phyloP scores from a whole-genome alignment of 768 basidiomycete genomes.

The Hygrocybe coccinea region DNA sequence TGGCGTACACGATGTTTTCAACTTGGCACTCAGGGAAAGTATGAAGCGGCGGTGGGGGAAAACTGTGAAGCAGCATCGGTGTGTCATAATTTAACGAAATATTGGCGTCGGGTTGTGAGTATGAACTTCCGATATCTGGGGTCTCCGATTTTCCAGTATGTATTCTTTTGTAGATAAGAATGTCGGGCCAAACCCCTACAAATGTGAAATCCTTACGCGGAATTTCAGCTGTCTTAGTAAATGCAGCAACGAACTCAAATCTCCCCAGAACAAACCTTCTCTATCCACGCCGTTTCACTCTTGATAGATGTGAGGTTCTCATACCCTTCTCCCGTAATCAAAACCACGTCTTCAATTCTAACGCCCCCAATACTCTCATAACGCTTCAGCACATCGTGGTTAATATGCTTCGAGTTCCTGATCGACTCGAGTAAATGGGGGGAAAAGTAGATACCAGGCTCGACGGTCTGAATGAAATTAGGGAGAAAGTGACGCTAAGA shows the following conservation, averaged over 20 bases:
- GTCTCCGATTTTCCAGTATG: no score
- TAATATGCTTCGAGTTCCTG: constrained; percentile 59
- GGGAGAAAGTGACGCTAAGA: neutral
- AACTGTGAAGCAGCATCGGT: constrained; percentile 67
- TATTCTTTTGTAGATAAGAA: no score
- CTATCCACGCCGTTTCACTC: constrained; percentile 80
- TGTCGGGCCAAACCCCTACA: no score
- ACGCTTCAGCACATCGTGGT: constrained; percentile 59
- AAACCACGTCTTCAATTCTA: constrained; percentile 87
- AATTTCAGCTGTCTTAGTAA: no score
- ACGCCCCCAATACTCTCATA: constrained; percentile 88
- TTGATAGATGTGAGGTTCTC: constrained; percentile 84
- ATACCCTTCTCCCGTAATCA: constrained; percentile 67
- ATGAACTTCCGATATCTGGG: no score
- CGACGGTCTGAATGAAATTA: constrained; percentile 60
- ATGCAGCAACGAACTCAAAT: no score
- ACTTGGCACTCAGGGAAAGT: constrained; percentile 82
- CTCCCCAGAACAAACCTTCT: constrained; percentile 72
- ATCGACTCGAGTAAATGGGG: constrained; percentile 67
- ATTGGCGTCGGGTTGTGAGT: neutral
- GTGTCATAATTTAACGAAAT: constrained; percentile 50
- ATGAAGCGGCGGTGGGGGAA: constrained; percentile 74
- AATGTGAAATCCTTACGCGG: no score
- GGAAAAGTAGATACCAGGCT: constrained; percentile 87
- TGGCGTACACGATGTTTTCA: constrained; percentile 90